phyloP scores from a whole-genome alignment of 768 basidiomycete species.

The Mrakia gelida region DNA sequence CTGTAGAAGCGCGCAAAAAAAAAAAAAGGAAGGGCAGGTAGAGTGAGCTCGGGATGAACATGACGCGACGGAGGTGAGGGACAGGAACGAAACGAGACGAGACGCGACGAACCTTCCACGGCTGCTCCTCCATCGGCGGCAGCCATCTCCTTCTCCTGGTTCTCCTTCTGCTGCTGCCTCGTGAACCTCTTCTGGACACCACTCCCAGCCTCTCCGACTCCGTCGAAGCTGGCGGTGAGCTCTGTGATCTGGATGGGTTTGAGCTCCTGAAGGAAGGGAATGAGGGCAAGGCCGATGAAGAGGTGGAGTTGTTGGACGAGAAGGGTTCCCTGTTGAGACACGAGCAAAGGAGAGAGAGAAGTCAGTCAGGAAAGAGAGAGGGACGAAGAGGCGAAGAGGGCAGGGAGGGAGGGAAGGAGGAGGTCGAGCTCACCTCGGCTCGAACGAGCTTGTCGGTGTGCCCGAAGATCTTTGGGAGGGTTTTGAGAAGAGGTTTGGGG shows the following conservation, averaged over 20 bases:
- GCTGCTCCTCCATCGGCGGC: conserved; percentile 32
- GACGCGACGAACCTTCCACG: conserved; percentile 42
- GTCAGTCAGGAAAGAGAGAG: neutral
- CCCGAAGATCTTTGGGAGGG: conserved; percentile 85
- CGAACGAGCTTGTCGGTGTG: conserved; percentile 95
- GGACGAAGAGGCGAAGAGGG: too few species aligned
- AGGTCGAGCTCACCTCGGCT: conserved; percentile 54
- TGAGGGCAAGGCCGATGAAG: conserved; percentile 76
- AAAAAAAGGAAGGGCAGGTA: too few species aligned
- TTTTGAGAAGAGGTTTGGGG: conserved; percentile 69
- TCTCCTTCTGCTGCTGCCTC: conserved; percentile 62
- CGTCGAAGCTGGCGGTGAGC: conserved; percentile 81
- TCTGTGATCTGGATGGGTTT: conserved; percentile 98
- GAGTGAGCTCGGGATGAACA: neutral
- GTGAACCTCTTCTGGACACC: conserved; percentile 77
- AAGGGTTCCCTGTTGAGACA: conserved; percentile 53
- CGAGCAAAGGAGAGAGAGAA: neutral
- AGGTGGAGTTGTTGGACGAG: conserved; percentile 75
- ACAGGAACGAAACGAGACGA: neutral
- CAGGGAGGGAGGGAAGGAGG: neutral
- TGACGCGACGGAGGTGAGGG: neutral
- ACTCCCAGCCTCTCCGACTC: conserved; percentile 67
- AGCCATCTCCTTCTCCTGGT: conserved; percentile 45
- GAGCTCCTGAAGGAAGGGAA: conserved; percentile 77
- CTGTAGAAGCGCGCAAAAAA: neutral